Evolutionary conservation across 352 stramenopile genomes (phyloP), one percentile per base, ranked within the genome.

Genomic region (Globisporangium canariense): DNA sequence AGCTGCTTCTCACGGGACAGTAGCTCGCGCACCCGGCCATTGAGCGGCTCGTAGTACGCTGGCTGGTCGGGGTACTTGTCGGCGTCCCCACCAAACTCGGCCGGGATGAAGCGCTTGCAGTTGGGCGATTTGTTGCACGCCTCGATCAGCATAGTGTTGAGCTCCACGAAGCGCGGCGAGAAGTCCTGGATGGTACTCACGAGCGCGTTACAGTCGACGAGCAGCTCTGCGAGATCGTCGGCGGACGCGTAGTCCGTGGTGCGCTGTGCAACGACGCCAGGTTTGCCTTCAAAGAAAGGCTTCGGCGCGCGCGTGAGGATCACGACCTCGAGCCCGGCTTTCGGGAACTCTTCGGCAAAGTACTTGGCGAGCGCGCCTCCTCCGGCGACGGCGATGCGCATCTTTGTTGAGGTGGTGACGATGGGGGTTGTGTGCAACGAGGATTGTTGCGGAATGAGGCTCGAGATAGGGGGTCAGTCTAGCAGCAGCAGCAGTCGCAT

Each of bases 81-180:
- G 10, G 50, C 40, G 58, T 80, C 79, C 43, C 40, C 70, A 4
- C 65, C 67, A 45, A 69, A 83, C 64, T 78, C 73, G 14, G 70
- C 60, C 18, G 75, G 70, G 57, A 83, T 77, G 61, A 80, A 83
- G 53, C 75, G 73, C 68, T 79, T 77, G 64, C 75, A 83, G 25
- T 73, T 80, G 47, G 64, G 45, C 18, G 69, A 64, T 22, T 66
- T 50, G 51, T 75, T 77, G 63, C 68, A 78, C 0, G 73, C 70
- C 30, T 83, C 68, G 16, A 83, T 36, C 2, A 81, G 53, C 2
- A 34, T 45, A 6, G 75, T 7, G 45, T 80, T 68, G 20, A 68
- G 6, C 1, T 75, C 64, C 0, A 51, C 64, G 38, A 62, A 70
- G 0, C 46, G 9, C 34, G 57, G 16, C 2, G 60, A 45, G n/a